phyloP scores from a whole-genome alignment of 2,329 filamentous ascomycete genomes.

The Juglanconis sp. region DNA sequence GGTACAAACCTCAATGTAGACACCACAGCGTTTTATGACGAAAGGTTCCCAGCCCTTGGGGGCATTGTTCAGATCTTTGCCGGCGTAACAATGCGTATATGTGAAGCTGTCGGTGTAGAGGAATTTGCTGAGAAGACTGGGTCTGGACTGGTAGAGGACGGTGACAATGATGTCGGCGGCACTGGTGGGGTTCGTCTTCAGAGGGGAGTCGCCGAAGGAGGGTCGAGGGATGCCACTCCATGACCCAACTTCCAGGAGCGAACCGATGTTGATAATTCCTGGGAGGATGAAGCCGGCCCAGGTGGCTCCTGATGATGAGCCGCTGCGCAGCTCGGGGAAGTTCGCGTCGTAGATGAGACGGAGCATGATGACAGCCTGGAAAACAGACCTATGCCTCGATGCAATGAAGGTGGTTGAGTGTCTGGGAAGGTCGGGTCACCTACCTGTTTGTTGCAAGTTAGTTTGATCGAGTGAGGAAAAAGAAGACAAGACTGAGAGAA shows the following conservation, averaged over 20 bases:
- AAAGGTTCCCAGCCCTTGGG: no score
- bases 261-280: background rate
- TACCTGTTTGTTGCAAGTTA: no score
- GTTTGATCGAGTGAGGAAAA: no score
- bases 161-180: conserved; percentile 2
- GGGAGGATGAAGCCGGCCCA: background rate
- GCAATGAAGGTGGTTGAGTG: no score
- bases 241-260: background rate
- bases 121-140: background rate
- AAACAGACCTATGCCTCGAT: no score
- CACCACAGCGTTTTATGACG: no score
- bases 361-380: no score
- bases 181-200: background rate
- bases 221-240: background rate
- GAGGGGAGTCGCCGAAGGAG: background rate
- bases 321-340: no score
- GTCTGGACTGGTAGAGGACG: background rate
- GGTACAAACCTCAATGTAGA: no score
- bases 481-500: no score
- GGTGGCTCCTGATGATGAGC: no score
- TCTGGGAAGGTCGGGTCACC: no score
- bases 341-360: background rate
- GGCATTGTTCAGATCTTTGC: background rate
- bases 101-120: background rate
- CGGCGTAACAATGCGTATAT: background rate